Evolutionary conservation across 179 eudicot genomes (phyloP).

Genomic region (Patellifolia procumbens): DNA sequence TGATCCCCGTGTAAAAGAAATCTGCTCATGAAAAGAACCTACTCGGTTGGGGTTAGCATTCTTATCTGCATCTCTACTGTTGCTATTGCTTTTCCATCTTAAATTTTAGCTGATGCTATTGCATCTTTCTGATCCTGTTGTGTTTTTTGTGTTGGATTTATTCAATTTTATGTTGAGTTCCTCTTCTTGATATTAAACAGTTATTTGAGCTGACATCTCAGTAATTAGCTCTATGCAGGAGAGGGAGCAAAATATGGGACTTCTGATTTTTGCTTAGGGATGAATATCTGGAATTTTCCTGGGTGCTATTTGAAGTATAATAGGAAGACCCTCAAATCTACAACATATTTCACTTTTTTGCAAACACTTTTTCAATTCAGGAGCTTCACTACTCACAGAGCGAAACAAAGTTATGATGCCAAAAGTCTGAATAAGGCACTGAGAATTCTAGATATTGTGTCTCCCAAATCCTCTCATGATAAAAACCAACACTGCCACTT

Average conservation of each 20-base stretch:
- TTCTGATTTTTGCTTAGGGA: constrained; percentile 9
- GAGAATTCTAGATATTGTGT: constrained; percentile 36
- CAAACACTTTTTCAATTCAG: constrained; percentile 16
- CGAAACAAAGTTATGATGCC: constrained; percentile 11
- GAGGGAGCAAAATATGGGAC: constrained; percentile 16
- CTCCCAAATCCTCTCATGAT: constrained; percentile 29
- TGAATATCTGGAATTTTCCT: constrained; percentile 26
- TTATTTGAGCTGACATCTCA: constrained; percentile 17
- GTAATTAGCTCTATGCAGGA: background rate
- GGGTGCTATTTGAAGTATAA: constrained; percentile 16
- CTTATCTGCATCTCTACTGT: background rate
- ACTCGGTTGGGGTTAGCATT: too few species aligned
- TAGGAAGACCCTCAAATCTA: constrained; percentile 5
- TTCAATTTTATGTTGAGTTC: background rate
- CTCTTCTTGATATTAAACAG: background rate
- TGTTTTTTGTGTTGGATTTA: too few species aligned
- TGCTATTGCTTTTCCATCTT: too few species aligned
- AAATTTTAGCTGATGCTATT: background rate
- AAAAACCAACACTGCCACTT: constrained; percentile 24
- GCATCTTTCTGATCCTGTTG: background rate
- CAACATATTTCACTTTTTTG: constrained; percentile 1
- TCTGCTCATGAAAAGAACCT: background rate
- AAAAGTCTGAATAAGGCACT: constrained; percentile 31
- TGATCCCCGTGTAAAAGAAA: too few species aligned
- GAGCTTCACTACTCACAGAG: constrained; percentile 26